Conservation (phyloP, 495 filamentous ascomycete species). For the Podospora comata region DNA sequence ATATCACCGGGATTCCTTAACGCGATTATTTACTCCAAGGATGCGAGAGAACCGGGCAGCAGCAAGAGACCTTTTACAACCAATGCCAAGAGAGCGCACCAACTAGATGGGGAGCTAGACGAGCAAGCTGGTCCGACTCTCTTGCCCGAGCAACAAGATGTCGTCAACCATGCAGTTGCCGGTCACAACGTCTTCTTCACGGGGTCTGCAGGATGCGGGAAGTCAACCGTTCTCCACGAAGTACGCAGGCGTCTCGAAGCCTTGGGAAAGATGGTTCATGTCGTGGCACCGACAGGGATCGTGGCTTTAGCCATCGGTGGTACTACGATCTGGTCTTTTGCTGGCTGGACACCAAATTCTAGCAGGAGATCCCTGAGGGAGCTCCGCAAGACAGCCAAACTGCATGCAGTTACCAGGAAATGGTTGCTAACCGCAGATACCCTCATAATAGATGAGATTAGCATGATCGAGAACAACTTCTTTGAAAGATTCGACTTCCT, state of each 20-base stretch:
- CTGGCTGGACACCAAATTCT: slow-evolving; percentile 51
- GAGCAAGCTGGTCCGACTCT: too few relatives aligned
- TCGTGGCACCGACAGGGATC: slow-evolving; percentile 56
- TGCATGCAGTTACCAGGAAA: too few relatives aligned
- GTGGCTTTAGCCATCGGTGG: slow-evolving; percentile 54
- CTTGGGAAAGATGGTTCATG: slow-evolving; percentile 38
- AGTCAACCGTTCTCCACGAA: too few relatives aligned
- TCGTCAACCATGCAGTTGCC: background rate
- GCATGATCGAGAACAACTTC: slow-evolving; percentile 54
- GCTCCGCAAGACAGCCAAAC: too few relatives aligned
- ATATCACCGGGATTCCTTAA: too few relatives aligned
- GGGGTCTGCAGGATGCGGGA: background rate
- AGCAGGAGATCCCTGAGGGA: too few relatives aligned
- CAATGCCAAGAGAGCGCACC: too few relatives aligned
- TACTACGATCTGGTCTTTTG: slow-evolving; percentile 52
- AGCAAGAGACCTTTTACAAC: too few relatives aligned
- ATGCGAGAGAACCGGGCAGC: too few relatives aligned
- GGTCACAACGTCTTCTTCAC: background rate
- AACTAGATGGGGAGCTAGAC: too few relatives aligned
- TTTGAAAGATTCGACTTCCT: slow-evolving; percentile 53
- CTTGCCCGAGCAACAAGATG: background rate
- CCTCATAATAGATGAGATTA: slow-evolving; percentile 45
- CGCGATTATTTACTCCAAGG: too few relatives aligned
- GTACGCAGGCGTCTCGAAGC: slow-evolving; percentile 35
- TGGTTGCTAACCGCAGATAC: slow-evolving; percentile 38